phyloP scores from a whole-genome alignment of 1,284 basidiomycete species.

The Leccinum subfulvum region DNA sequence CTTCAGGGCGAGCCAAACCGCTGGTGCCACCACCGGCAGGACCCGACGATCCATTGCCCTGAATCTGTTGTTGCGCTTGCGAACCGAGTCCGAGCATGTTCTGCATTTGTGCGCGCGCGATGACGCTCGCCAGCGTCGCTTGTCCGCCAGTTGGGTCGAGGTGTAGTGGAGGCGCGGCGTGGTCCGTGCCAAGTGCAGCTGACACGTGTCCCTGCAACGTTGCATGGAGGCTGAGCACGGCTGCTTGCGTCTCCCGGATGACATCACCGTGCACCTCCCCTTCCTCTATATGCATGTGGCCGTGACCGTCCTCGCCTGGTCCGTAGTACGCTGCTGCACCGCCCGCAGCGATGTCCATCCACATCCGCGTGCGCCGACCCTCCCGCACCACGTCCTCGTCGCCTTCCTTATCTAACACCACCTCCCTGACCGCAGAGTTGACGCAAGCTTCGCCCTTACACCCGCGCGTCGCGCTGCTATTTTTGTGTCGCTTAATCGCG shows the following conservation, averaged over 20 bases:
- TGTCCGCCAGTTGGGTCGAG: conserved; percentile 49
- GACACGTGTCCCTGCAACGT: conserved; percentile 59
- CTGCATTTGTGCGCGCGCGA: conserved; percentile 60
- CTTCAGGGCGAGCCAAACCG: conserved; percentile 13
- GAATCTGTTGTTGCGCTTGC: conserved; percentile 13
- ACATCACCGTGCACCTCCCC: conserved; percentile 57
- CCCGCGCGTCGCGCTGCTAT: conserved; percentile 47
- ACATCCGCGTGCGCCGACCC: conserved; percentile 58
- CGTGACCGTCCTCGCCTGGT: neutral
- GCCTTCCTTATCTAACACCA: conserved; percentile 53
- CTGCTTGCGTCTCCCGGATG: conserved; percentile 50
- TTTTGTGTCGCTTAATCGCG: conserved; percentile 73
- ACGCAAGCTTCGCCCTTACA: conserved; percentile 51
- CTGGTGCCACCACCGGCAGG: conserved; percentile 8
- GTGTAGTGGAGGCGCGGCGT: conserved; percentile 31
- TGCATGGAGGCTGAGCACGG: conserved; percentile 55
- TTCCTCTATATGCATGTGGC: conserved; percentile 48
- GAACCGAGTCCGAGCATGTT: conserved; percentile 24
- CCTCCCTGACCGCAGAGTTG: conserved; percentile 56
- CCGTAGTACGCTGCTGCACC: conserved; percentile 25
- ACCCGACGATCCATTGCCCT: neutral
- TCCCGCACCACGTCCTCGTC: conserved; percentile 51
- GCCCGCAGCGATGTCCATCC: conserved; percentile 54
- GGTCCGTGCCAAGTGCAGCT: conserved; percentile 48
- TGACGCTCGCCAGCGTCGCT: conserved; percentile 64